These are phyloP conservation scores for Microbotryum intermedium DNA, from an alignment of 1,284 basidiomycete species.

Conservation along the genomic window DNA sequence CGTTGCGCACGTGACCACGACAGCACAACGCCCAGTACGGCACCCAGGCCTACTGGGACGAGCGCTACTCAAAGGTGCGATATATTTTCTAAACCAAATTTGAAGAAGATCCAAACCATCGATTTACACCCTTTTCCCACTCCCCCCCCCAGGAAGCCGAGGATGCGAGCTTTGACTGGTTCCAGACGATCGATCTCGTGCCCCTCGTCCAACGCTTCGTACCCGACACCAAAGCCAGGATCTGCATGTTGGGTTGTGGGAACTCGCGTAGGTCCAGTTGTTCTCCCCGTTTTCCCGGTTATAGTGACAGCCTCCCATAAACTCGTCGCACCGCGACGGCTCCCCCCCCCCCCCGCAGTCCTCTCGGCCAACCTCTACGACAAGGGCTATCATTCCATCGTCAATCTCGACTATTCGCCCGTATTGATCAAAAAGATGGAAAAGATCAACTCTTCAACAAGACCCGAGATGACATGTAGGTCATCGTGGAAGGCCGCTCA, in stretches of 20 bases:
- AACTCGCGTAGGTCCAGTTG: conserved; percentile 54
- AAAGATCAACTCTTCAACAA: conserved; percentile 46
- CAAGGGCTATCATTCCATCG: conserved; percentile 73
- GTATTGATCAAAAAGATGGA: conserved; percentile 75
- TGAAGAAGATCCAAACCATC: conserved; percentile 22
- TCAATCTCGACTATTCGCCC: conserved; percentile 76
- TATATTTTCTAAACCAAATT: conserved; percentile 34
- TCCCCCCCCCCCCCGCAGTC: conserved; percentile 1
- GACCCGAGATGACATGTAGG: conserved; percentile 71
- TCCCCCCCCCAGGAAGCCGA: conserved; percentile 50
- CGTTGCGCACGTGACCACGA: no score
- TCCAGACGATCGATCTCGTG: conserved; percentile 54
- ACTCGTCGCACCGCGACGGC: no score
- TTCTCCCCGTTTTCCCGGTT: neutral
- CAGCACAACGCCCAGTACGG: conserved; percentile 60
- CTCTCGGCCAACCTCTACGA: conserved; percentile 58
- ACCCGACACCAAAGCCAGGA: conserved; percentile 55
- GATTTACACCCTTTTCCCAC: neutral
- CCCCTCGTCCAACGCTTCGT: conserved; percentile 52
- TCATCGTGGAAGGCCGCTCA: no score
- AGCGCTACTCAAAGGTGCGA: conserved; percentile 55
- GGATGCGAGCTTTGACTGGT: conserved; percentile 68
- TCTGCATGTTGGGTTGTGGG: conserved; percentile 85
- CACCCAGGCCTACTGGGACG: conserved; percentile 67
- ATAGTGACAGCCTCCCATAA: neutral